A percentile compares a stretch with the other conserved stretches of the same genome.
Evolutionary conservation across 352 stramenopile genomes (phyloP).

Genomic region (Hyaloperonospora arabidopsidis): DNA sequence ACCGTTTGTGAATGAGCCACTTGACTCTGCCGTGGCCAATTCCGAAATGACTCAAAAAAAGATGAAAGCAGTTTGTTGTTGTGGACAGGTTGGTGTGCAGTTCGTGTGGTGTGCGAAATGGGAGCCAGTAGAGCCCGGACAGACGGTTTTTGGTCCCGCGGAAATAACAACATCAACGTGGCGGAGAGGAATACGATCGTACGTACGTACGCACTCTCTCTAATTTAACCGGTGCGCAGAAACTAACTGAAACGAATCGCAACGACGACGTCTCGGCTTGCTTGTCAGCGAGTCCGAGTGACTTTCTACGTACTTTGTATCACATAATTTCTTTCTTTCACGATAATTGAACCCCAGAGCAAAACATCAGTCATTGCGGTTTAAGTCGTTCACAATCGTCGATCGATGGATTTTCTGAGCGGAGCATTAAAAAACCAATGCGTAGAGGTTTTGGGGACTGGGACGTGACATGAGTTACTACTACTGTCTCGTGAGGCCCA

Average conservation of each 20-base stretch:
- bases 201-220: neutral
- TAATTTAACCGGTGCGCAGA: neutral
- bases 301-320: too few relatives aligned
- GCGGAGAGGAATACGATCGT: neutral
- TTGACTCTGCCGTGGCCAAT: slow-evolving; percentile 13
- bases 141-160: slow-evolving; percentile 6
- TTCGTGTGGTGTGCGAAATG: slow-evolving; percentile 15
- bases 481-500: too few relatives aligned
- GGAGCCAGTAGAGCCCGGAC: slow-evolving; percentile 10
- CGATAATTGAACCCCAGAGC: neutral
- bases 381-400: slow-evolving; percentile 1
- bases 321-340: too few relatives aligned
- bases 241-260: too few relatives aligned
- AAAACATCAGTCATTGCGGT: neutral
- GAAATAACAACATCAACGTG: neutral
- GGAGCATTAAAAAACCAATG: slow-evolving; percentile 9
- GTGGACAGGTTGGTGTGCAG: slow-evolving; percentile 6
- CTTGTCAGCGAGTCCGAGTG: too few relatives aligned
- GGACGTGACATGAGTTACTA: neutral
- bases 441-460: slow-evolving; percentile 7
- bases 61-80: neutral
- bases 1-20: neutral
- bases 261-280: too few relatives aligned
- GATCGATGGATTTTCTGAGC: slow-evolving; percentile 9
- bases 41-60: slow-evolving; percentile 22